A percentile compares a stretch with the other conserved stretches of the same genome.
phyloP scores from a whole-genome alignment of 2,329 filamentous ascomycete species.

The Dactylella cylindrospora region DNA sequence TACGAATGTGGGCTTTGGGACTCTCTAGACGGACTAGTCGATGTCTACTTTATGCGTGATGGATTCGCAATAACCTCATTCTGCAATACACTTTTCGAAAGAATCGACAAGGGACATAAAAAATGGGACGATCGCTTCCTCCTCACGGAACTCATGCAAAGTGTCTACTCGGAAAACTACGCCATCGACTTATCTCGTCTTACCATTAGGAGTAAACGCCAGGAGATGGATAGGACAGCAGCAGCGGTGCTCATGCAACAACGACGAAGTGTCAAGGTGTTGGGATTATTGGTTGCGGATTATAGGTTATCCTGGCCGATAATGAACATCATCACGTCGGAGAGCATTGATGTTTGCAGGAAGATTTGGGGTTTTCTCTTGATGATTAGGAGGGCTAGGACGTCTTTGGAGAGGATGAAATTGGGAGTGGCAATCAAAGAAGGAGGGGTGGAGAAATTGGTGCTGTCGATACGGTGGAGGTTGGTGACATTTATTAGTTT shows the following conservation, averaged over 20 bases:
- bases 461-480: conserved; percentile 26
- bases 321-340: conserved; percentile 26
- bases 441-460: conserved; percentile 11
- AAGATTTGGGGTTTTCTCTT: conserved; percentile 25
- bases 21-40: conserved; percentile 67
- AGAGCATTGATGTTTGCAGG: conserved; percentile 25
- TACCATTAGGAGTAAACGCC: conserved; percentile 34
- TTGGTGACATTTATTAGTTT: conserved; percentile 36
- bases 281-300: conserved; percentile 32
- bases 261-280: conserved; percentile 17
- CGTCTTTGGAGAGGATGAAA: conserved; percentile 29
- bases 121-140: conserved; percentile 80
- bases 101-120: conserved; percentile 63
- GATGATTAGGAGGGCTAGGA: conserved; percentile 38
- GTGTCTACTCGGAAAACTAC: conserved; percentile 62
- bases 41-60: conserved; percentile 75
- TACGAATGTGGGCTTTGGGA: conserved; percentile 67
- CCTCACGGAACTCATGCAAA: conserved; percentile 74
- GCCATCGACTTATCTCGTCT: conserved; percentile 65
- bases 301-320: conserved; percentile 20
- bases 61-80: conserved; percentile 58
- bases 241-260: neutral
- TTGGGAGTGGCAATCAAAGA: conserved; percentile 8
- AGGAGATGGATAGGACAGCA: neutral
- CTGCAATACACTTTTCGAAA: conserved; percentile 71